Percentiles rank a stretch among this genome's conserved stretches.
Conservation (phyloP, 495 filamentous ascomycete genomes). For the Penicillium parvum region DNA sequence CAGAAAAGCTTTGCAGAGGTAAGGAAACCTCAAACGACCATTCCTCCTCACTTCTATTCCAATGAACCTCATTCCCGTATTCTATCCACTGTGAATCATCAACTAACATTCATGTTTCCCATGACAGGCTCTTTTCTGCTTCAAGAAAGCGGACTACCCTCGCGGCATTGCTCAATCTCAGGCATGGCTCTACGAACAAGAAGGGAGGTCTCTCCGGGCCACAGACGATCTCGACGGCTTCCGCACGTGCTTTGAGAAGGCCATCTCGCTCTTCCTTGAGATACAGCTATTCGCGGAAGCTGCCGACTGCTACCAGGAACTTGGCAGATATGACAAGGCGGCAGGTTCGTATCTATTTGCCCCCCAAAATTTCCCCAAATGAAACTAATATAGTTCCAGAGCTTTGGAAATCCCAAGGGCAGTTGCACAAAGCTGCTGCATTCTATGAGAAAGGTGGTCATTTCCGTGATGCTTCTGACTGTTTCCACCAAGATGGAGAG, state of each 20-base stretch:
- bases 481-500: conserved; percentile 6
- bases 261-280: conserved; percentile 10
- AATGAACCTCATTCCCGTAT: too few species aligned
- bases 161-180: conserved; percentile 9
- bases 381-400: background rate
- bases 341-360: conserved; percentile 8
- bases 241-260: conserved; percentile 5
- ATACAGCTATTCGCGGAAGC: conserved; percentile 4
- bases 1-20: conserved; percentile 16
- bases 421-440: conserved; percentile 14
- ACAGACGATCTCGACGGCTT: conserved; percentile 5
- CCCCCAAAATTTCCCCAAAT: background rate
- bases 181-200: conserved; percentile 16
- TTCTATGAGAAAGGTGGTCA: conserved; percentile 11
- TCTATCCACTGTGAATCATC: too few species aligned
- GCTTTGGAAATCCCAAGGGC: conserved; percentile 8
- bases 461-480: conserved; percentile 13
- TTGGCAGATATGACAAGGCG: conserved; percentile 10
- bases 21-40: background rate
- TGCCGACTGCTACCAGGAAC: conserved; percentile 8
- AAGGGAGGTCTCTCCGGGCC: conserved; percentile 9
- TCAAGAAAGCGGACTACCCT: conserved; percentile 11
- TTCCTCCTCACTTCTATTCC: too few species aligned
- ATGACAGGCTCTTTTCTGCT: conserved; percentile 12
- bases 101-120: background rate